These are phyloP conservation scores for Arachis stenosperma DNA, from an alignment of 306 rosid genomes.

Conservation along the genomic window DNA sequence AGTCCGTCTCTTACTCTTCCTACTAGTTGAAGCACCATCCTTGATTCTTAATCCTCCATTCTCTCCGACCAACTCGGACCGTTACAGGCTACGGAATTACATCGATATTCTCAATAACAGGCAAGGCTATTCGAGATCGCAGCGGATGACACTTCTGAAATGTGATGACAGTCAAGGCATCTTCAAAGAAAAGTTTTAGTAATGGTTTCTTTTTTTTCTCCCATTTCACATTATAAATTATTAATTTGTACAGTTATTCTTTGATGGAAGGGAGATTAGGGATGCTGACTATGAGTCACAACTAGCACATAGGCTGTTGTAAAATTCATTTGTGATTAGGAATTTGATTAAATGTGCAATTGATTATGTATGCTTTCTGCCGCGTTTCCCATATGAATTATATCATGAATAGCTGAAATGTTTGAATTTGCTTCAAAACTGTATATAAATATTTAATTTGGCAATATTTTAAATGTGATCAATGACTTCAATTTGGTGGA, in stretches of 20 bases:
- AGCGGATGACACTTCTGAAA: conserved; percentile 64
- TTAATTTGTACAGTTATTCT: conserved; percentile 87
- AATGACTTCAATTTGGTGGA: neutral
- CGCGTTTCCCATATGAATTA: neutral
- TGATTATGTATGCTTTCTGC: conserved; percentile 31
- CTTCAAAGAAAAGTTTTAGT: conserved; percentile 51
- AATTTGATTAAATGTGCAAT: conserved; percentile 55
- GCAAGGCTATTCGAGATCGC: conserved; percentile 83
- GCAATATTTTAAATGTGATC: conserved; percentile 1
- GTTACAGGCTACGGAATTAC: conserved; percentile 83
- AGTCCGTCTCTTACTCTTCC: conserved; percentile 69
- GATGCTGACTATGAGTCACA: conserved; percentile 44
- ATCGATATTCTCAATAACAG: conserved; percentile 76
- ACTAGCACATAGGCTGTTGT: conserved; percentile 47
- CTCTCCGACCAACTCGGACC: conserved; percentile 81
- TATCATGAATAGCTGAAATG: neutral
- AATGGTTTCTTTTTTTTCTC: conserved; percentile 35
- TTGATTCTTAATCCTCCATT: conserved; percentile 92
- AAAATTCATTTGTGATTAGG: conserved; percentile 49
- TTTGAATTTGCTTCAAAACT: neutral
- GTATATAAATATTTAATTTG: neutral
- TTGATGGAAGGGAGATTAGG: conserved; percentile 64
- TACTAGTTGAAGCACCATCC: conserved; percentile 89
- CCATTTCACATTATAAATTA: conserved; percentile 45
- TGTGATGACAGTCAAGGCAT: conserved; percentile 62